Base-by-base conservation (phyloP, 768 basidiomycete species). In the Podaxis pistillaris region DNA sequence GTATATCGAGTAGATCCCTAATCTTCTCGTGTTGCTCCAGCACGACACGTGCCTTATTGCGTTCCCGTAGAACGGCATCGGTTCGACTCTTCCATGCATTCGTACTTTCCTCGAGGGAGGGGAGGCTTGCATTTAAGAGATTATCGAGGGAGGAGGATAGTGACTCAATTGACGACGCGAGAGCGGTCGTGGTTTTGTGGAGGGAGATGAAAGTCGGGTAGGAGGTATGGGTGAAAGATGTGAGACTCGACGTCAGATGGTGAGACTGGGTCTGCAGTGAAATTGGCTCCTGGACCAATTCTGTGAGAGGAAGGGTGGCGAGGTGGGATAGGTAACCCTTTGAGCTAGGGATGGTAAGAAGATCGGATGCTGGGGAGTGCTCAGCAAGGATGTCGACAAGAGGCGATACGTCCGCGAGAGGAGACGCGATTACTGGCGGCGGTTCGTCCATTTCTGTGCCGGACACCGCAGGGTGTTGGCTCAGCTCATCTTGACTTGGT, bases 1-100 rank as follows among this genome's bases (percentile, higher is more conserved):
- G 94, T 53, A 96, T 84, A 67, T 97, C 95, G 61, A 98, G 85
- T 38, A 98, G 76, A 73, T 98, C 95, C 66, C 91, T 83, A 63
- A 98, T 83, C 74, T 95, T 95, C 73, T 96, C 94, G 70, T 94
- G 91, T 68, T 96, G 92, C 68, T 98, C 96, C 63, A 94, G 84
- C n/a, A 98, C 93, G 55, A 91, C 79, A 36, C 86, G 81, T 0
- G 93, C 93, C 65, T 89, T 88, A 63, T 83, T 80, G 40, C 96
- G 83, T 56, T 91, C 88, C 53, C 81, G 78, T 56, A 94, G 84
- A n/a, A 95, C 84, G 22, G 80, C 72, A 52, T 90, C 88, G n/a
- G 88, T 91, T 63, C 85, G 82, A 26, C 83, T 81, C 55, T 87
- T 81, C 81, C 96, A 97, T 26, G 81, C 78, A 8, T 81, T 81